These are phyloP conservation scores for Trichosanthes cucumerina DNA, from an alignment of 306 rosid genomes.

Conservation along the genomic window DNA sequence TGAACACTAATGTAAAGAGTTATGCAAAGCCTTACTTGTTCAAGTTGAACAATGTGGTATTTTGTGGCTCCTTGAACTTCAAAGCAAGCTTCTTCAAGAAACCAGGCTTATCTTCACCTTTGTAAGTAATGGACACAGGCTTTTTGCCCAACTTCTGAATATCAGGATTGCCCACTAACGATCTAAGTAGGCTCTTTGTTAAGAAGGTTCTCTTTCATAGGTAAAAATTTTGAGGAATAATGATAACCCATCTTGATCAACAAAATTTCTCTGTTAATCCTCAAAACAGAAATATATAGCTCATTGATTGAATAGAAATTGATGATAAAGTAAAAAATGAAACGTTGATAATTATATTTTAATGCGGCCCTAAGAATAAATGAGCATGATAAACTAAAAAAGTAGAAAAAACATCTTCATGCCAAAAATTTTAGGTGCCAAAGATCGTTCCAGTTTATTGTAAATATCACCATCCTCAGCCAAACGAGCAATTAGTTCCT, in stretches of 20 bases:
- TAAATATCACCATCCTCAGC: conserved; percentile 92
- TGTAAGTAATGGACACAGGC: conserved; percentile 47
- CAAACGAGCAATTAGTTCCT: conserved; percentile 55
- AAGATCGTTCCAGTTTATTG: conserved; percentile 65
- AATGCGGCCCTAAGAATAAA: neutral
- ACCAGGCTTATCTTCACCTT: conserved; percentile 69
- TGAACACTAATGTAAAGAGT: neutral
- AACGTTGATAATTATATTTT: neutral
- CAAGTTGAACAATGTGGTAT: conserved; percentile 77
- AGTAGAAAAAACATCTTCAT: conserved; percentile 79
- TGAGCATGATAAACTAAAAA: conserved; percentile 15
- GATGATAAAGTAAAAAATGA: neutral
- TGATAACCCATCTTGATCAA: neutral
- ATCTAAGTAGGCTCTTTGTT: too few species aligned
- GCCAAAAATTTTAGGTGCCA: conserved; percentile 98
- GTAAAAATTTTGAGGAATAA: neutral
- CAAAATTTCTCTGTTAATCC: neutral
- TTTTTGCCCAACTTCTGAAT: conserved; percentile 65
- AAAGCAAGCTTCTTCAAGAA: conserved; percentile 68
- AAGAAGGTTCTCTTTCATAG: neutral
- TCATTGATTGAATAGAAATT: neutral
- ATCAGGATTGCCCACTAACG: conserved; percentile 73
- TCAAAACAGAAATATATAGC: neutral
- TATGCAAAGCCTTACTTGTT: conserved; percentile 65
- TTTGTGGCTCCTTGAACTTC: conserved; percentile 85